Conservation (phyloP, 768 basidiomycete genomes). For the Podaxis sp. region DNA sequence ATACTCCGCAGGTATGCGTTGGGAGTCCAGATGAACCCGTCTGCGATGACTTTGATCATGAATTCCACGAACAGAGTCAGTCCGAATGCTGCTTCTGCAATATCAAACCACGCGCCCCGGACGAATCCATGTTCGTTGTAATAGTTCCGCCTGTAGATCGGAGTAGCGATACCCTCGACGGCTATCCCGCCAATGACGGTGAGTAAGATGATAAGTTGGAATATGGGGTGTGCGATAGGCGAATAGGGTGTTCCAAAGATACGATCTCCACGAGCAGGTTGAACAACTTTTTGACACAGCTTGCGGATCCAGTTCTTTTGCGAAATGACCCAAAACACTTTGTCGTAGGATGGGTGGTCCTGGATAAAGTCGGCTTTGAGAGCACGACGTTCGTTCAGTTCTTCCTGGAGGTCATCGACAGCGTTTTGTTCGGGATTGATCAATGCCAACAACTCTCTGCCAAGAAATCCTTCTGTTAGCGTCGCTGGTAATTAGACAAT, state of each 20-base stretch:
- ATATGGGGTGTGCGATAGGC: conserved; percentile 62
- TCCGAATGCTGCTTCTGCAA: conserved; percentile 74
- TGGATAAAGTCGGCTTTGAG: conserved; percentile 86
- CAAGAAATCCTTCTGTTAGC: conserved; percentile 1
- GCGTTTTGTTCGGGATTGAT: conserved; percentile 52
- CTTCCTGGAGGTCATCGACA: conserved; percentile 59
- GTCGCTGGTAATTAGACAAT: not conserved
- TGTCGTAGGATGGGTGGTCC: conserved; percentile 87
- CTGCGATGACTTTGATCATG: conserved; percentile 86
- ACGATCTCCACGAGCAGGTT: conserved; percentile 81
- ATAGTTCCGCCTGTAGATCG: conserved; percentile 76
- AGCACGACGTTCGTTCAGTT: conserved; percentile 66
- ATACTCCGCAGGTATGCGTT: conserved; percentile 90
- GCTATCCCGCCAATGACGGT: conserved; percentile 80
- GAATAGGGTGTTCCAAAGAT: conserved; percentile 79
- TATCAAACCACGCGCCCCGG: conserved; percentile 85
- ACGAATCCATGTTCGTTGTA: conserved; percentile 55
- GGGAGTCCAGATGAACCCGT: conserved; percentile 88
- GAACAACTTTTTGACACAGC: conserved; percentile 80
- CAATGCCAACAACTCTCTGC: conserved; percentile 68
- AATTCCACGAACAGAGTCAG: conserved; percentile 78
- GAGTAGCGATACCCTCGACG: conserved; percentile 84
- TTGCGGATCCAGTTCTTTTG: conserved; percentile 74
- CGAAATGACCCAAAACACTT: conserved; percentile 85
- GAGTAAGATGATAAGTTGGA: conserved; percentile 71